Conservation (phyloP, 208 protist species). For the Trypanosoma congolense region DNA sequence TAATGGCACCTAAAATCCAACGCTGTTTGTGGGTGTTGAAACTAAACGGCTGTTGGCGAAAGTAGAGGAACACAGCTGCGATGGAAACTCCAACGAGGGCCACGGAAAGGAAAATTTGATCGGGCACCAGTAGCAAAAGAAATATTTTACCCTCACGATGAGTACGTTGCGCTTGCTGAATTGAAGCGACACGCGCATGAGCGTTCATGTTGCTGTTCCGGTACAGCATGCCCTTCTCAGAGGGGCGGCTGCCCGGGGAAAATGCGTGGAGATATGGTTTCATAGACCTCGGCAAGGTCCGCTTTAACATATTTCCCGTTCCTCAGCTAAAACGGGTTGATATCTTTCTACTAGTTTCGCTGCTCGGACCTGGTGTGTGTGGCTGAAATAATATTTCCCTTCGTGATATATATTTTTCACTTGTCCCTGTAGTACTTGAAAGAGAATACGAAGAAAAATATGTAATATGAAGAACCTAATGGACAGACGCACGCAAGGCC, state of each 20-base stretch:
- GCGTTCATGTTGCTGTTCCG: slow-evolving; percentile 86
- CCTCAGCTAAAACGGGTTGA: background rate
- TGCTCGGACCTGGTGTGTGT: no score
- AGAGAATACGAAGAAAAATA: no score
- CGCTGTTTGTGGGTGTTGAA: slow-evolving; percentile 48
- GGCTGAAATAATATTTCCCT: no score
- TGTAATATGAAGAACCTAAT: no score
- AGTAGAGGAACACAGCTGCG: slow-evolving; percentile 24
- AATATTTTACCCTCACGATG: slow-evolving; percentile 42
- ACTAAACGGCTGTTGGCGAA: slow-evolving; percentile 42
- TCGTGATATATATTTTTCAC: no score
- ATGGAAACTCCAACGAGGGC: slow-evolving; percentile 13
- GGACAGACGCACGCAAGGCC: no score
- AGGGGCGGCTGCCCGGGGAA: slow-evolving; percentile 63
- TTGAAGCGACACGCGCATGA: slow-evolving; percentile 59
- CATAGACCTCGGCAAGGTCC: slow-evolving; percentile 31
- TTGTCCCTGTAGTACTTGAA: no score
- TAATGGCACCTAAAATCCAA: slow-evolving; percentile 52
- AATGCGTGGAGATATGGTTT: slow-evolving; percentile 84
- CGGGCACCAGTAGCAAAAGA: slow-evolving; percentile 56
- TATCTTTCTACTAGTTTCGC: slow-evolving; percentile 5
- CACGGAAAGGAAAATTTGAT: slow-evolving; percentile 54
- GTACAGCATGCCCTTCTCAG: slow-evolving; percentile 86
- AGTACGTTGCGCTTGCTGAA: slow-evolving; percentile 62
- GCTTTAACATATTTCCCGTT: slow-evolving; percentile 50